Base-by-base conservation (phyloP, 2,329 filamentous ascomycete genomes). In the Alternaria sp. region DNA sequence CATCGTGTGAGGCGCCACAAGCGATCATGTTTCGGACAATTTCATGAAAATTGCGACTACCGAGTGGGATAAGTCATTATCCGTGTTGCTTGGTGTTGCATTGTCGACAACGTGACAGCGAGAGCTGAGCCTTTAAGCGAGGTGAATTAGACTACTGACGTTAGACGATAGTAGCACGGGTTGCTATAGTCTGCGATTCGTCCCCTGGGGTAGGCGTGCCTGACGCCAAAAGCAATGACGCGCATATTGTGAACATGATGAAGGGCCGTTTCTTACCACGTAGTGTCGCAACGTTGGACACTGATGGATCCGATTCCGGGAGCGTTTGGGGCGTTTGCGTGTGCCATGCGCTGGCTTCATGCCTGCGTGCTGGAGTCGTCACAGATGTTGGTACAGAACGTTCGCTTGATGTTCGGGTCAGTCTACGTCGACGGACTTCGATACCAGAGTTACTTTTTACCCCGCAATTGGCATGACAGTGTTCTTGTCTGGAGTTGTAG, bases 191-290 rank as follows among this genome's bases (percentile, higher is more conserved):
- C 36, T 43, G 51, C 30, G 49, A 53, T 59, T 62, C 26, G 45
- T 56, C 54, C 46, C 15, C 46, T 9, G 36, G 26, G 25, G 49
- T 26, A 49, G 49, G 28, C 47, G 55, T 62, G 28, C 25, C 25
- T 21, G 59, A 56, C 50, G 49, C 49, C 40, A 62, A 43, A 46
- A 57, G 44, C 13, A 50, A 53, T 62, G 47, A 57, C 47, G 55
- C 36, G 45, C 28, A 45, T 17, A 25, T 32, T 40, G 23, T 43
- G 30, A 50, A 49, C 15, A 52, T 19, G 17, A 47, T 46, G 13
- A 52, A 52, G 49, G 49, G 28, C 49, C 49, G 49, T 52, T 52
- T 52, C 43, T 21, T 19, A 52, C 49, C 49, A 52, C 28, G 49
- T 40, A 40, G 49, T 52, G 49, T 49, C 45, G 21, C 23, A 28